A percentile compares a stretch with the other conserved stretches of the same genome.
Conservation (phyloP, 2,329 filamentous ascomycete species). For the Trichoderma afroharzianum region DNA sequence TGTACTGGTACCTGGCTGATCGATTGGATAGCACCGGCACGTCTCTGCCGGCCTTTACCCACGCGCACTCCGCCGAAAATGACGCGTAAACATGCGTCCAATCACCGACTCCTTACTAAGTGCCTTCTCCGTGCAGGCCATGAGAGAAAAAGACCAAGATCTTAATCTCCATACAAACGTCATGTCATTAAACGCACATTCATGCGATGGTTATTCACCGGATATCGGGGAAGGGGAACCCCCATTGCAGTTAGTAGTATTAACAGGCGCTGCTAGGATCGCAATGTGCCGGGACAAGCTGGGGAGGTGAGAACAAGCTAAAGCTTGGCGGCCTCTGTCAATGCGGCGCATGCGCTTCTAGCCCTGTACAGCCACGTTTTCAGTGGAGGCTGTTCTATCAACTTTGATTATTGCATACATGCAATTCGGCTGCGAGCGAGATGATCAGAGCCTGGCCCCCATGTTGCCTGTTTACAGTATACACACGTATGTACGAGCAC, state of each 20-base stretch:
- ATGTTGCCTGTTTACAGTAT: not conserved
- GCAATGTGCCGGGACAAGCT: slow-evolving; percentile 5
- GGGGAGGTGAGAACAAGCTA: not conserved
- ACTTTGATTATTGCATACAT: not conserved
- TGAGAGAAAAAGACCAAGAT: not conserved
- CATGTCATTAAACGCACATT: not conserved
- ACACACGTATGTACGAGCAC: not conserved
- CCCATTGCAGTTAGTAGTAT: not conserved
- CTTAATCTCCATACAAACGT: not conserved
- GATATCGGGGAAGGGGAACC: not conserved
- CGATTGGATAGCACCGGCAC: not conserved
- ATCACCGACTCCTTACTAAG: not conserved
- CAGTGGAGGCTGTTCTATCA: slow-evolving; percentile 9
- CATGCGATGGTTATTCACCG: not conserved
- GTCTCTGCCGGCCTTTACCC: not conserved
- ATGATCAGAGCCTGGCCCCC: not conserved
- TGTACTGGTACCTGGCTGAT: too few relatives aligned
- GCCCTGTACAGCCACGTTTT: slow-evolving; percentile 18
- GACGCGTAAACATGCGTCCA: slow-evolving; percentile 2
- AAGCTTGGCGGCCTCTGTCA: slow-evolving; percentile 14
- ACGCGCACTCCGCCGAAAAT: not conserved
- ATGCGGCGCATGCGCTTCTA: not conserved
- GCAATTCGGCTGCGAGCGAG: not conserved
- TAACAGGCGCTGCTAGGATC: not conserved
- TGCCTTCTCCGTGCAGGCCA: too few relatives aligned